Evolutionary conservation across 116 monocot genomes (phyloP).

Genomic region (Posidonia oceanica): DNA sequence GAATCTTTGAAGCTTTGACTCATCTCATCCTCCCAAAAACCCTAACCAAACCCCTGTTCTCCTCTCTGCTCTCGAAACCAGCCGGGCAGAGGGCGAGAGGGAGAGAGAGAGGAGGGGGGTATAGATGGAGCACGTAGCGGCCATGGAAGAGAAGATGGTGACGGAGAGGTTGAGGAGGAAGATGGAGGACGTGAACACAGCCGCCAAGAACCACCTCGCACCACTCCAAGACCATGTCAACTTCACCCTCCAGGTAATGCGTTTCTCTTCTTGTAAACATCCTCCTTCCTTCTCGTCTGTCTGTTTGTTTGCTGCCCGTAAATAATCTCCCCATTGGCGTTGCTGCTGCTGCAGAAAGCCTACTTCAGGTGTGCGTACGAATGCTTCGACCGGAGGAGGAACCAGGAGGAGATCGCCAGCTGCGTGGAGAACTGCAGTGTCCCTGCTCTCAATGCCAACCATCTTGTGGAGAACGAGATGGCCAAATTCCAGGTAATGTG

Average conservation of each 20-base stretch:
- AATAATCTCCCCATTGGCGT: no score
- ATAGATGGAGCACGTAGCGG: constrained; percentile 78
- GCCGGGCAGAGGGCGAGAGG: no score
- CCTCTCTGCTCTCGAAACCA: no score
- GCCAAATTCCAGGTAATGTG: constrained; percentile 75
- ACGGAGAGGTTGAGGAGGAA: constrained; percentile 63
- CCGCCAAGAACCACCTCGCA: constrained; percentile 56
- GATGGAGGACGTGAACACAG: constrained; percentile 74
- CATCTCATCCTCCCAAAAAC: no score
- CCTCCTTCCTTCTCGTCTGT: background rate
- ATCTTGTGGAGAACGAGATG: constrained; percentile 91
- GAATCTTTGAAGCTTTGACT: no score
- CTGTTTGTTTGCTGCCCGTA: no score
- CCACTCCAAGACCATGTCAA: constrained; percentile 92
- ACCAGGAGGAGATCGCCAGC: constrained; percentile 70
- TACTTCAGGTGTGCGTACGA: constrained; percentile 99
- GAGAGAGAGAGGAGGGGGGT: no score
- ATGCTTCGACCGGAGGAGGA: constrained; percentile 72
- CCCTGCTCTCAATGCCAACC: constrained; percentile 83
- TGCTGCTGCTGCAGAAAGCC: constrained; percentile 46
- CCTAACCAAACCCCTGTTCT: no score
- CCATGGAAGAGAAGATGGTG: constrained; percentile 69
- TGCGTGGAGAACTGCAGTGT: constrained; percentile 92
- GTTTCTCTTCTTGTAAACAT: background rate
- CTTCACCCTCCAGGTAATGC: constrained; percentile 72